Evolutionary conservation across 2,329 filamentous ascomycete species (phyloP).

Genomic region (Zasmidium angulare): DNA sequence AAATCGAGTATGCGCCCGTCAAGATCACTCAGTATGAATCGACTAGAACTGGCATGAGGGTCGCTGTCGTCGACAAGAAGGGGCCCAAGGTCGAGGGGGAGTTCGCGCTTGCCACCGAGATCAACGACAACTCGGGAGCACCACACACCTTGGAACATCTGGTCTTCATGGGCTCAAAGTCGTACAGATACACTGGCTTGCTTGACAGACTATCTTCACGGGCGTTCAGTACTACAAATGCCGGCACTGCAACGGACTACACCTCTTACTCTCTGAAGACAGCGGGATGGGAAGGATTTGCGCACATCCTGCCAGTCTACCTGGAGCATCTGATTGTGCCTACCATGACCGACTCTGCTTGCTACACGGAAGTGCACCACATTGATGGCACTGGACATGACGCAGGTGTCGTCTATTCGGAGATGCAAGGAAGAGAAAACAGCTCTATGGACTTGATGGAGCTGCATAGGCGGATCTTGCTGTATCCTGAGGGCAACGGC

Average conservation of each 20-base stretch:
- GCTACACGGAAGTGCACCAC: slow-evolving; percentile 95
- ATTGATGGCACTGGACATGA: slow-evolving; percentile 91
- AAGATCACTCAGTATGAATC: slow-evolving; percentile 95
- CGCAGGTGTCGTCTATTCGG: slow-evolving; percentile 85
- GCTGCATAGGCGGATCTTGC: slow-evolving; percentile 70
- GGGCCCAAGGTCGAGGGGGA: slow-evolving; percentile 95
- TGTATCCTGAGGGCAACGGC: slow-evolving; percentile 86
- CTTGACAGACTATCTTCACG: slow-evolving; percentile 91
- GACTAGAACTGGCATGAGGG: slow-evolving; percentile 87
- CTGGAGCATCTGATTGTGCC: slow-evolving; percentile 91
- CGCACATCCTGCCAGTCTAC: slow-evolving; percentile 90
- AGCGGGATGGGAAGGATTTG: slow-evolving; percentile 95
- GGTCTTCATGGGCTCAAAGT: slow-evolving; percentile 74
- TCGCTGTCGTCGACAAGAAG: slow-evolving; percentile 85
- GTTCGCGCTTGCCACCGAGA: slow-evolving; percentile 94
- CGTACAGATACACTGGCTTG: slow-evolving; percentile 90
- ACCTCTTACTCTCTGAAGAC: slow-evolving; percentile 95
- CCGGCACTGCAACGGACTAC: slow-evolving; percentile 95
- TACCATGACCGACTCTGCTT: slow-evolving; percentile 87
- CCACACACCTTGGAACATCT: slow-evolving; percentile 59
- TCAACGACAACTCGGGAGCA: slow-evolving; percentile 93
- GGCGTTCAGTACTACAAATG: slow-evolving; percentile 91
- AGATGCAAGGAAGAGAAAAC: slow-evolving; percentile 97
- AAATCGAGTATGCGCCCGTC: slow-evolving; percentile 84
- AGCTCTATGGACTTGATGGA: slow-evolving; percentile 84